Conservation (phyloP, 2,329 filamentous ascomycete genomes). For the Colletotrichum melonis region DNA sequence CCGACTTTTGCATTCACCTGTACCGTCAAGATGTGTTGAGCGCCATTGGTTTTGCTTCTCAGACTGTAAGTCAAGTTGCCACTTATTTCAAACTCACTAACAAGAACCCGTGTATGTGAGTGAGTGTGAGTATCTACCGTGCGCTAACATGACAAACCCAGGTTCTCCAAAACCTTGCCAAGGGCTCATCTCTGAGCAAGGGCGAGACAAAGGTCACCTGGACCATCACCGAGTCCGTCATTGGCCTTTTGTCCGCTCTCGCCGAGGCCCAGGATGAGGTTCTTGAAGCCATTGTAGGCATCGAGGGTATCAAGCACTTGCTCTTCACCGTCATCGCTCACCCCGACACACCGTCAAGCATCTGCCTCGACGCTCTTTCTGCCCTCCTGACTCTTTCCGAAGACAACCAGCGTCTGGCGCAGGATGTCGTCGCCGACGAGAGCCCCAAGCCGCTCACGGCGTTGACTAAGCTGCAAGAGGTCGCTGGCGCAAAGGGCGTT, state of each 20-base stretch:
- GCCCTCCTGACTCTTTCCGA: slow-evolving; percentile 70
- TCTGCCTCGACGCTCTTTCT: slow-evolving; percentile 61
- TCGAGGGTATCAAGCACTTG: slow-evolving; percentile 61
- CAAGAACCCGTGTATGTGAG: not conserved
- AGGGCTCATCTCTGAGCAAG: slow-evolving; percentile 57
- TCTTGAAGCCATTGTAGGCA: slow-evolving; percentile 62
- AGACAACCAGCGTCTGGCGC: slow-evolving; percentile 65
- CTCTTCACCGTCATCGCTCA: slow-evolving; percentile 64
- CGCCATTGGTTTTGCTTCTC: slow-evolving; percentile 67
- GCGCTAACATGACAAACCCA: slow-evolving; percentile 39
- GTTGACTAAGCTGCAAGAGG: slow-evolving; percentile 60
- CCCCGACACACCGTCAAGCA: slow-evolving; percentile 52
- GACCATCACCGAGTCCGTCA: slow-evolving; percentile 64
- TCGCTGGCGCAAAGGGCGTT: slow-evolving; percentile 61
- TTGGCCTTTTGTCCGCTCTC: slow-evolving; percentile 64
- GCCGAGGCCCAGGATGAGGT: slow-evolving; percentile 72
- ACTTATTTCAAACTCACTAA: not conserved
- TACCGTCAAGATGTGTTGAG: slow-evolving; percentile 71
- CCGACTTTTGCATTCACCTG: slow-evolving; percentile 74
- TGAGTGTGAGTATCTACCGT: no score
- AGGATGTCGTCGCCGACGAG: slow-evolving; percentile 63
- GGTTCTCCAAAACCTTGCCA: slow-evolving; percentile 56
- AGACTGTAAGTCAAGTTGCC: slow-evolving; percentile 55
- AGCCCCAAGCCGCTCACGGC: slow-evolving; percentile 59
- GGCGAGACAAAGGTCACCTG: slow-evolving; percentile 65